These are phyloP conservation scores for Rutidosis leptorrhynchoides DNA, from an alignment of 129 eudicot genomes.

Conservation along the genomic window DNA sequence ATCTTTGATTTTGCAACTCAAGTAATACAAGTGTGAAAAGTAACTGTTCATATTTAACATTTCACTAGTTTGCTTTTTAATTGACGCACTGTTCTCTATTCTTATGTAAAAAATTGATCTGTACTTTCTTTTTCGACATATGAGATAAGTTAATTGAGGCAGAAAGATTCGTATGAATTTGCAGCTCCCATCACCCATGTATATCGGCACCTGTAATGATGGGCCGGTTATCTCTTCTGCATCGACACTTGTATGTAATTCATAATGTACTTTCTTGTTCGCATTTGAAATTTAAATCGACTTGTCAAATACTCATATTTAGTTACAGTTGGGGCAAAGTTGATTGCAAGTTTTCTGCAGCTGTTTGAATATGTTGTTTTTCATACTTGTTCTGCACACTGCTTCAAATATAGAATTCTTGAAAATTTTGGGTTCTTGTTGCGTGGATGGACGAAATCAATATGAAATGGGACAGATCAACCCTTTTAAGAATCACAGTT, in stretches of 20 bases:
- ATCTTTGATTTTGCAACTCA: constrained; percentile 20
- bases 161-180: not conserved
- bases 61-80: not conserved
- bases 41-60: constrained; percentile 28
- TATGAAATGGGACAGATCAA: not conserved
- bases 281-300: not conserved
- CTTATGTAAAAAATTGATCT: not conserved
- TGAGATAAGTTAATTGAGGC: not conserved
- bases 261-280: not conserved
- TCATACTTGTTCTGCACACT: not conserved
- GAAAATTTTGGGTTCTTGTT: not conserved
- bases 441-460: not conserved
- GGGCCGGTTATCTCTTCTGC: not conserved
- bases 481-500: too few species aligned
- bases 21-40: constrained; percentile 18
- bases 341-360: not conserved
- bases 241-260: not conserved
- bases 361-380: not conserved
- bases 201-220: not conserved
- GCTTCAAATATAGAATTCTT: not conserved
- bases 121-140: not conserved
- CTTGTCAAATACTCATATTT: not conserved
- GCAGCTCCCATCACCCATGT: not conserved
- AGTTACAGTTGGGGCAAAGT: not conserved
- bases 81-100: not conserved